Conservation (phyloP, 2,329 filamentous ascomycete genomes). For the Botrytis fabae region DNA sequence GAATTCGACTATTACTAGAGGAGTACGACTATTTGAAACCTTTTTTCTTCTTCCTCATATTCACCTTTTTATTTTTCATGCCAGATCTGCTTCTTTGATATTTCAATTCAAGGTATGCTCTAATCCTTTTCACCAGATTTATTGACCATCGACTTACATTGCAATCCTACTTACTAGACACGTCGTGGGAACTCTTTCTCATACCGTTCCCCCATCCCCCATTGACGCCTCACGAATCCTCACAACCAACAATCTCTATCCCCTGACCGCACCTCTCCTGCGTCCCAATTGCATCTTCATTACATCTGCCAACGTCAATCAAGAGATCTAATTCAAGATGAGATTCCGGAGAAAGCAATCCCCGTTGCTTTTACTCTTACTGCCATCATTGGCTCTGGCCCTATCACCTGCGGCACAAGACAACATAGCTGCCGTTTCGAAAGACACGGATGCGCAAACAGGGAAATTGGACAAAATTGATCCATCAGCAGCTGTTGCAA, state of each 20-base stretch:
- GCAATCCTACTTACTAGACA: constrained; percentile 5
- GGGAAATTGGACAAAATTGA: constrained; percentile 26
- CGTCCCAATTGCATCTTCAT: background rate
- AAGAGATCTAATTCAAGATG: constrained; percentile 48
- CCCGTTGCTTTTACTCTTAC: constrained; percentile 60
- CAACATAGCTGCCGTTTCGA: constrained; percentile 31
- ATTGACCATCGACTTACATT: background rate
- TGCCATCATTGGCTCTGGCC: constrained; percentile 55
- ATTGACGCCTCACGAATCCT: background rate
- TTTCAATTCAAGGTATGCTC: background rate
- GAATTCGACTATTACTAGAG: background rate
- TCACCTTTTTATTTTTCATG: background rate
- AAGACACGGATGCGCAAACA: constrained; percentile 30
- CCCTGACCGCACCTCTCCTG: background rate
- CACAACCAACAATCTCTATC: background rate
- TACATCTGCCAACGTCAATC: constrained; percentile 1
- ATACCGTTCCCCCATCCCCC: background rate
- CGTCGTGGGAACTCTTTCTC: background rate
- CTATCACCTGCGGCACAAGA: constrained; percentile 39
- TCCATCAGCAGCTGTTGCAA: constrained; percentile 29
- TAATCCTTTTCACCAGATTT: background rate
- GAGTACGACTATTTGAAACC: background rate
- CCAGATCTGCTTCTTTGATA: background rate
- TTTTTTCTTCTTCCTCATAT: background rate
- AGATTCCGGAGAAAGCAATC: constrained; percentile 56